Base-by-base conservation (phyloP, 2,329 filamentous ascomycete species). In the Phyllosticta capitalensis region DNA sequence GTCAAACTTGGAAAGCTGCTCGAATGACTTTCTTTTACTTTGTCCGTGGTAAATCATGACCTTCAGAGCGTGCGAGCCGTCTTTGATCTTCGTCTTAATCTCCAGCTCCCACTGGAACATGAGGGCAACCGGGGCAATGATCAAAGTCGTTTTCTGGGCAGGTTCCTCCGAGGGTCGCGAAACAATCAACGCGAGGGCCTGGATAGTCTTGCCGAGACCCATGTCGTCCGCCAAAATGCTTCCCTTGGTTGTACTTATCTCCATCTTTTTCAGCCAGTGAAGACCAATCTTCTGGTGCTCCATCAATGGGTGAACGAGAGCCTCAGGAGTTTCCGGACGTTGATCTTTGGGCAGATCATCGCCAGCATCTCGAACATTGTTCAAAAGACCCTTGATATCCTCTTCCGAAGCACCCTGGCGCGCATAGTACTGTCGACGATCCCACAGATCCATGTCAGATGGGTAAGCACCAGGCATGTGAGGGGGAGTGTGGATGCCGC, bases 91-190 rank as follows among this genome's bases (percentile, higher is more conserved):
- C 45, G 79, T 81, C 61, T 78, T 71, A 53, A 96, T 89, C 71
- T 96, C 91, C 54, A 85, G 81, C 67, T 89, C 84, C 91, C 91
- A 96, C 69, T 96, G 91, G 17, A 85, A 83, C 70, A 95, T 82
- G 17, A 96, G 76, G 2, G 89, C 86, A 10, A 95, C 84, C 0
- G 90, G 90, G 0, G 87, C 89, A 54, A 95, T 79, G 54, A 96
- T 90, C 22, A 96, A 75, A n/a, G 86, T 94, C 0, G 90, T 91
- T 77, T 89, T 83, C 60, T 74, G 77, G 62, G 75, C 70, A n/a
- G 74, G 73, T 62, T 86, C 79, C 0, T 76, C 71, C 0, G 88
- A 83, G n/a, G 80, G 85, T 5, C 85, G 81, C 5, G 83, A 81
- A 12, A 90, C 78, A 65, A 95, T 88, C 51, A 96, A 79, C 3